These are phyloP conservation scores for Septoria petroselini DNA, from an alignment of 2,329 filamentous ascomycete genomes.

Conservation along the genomic window DNA sequence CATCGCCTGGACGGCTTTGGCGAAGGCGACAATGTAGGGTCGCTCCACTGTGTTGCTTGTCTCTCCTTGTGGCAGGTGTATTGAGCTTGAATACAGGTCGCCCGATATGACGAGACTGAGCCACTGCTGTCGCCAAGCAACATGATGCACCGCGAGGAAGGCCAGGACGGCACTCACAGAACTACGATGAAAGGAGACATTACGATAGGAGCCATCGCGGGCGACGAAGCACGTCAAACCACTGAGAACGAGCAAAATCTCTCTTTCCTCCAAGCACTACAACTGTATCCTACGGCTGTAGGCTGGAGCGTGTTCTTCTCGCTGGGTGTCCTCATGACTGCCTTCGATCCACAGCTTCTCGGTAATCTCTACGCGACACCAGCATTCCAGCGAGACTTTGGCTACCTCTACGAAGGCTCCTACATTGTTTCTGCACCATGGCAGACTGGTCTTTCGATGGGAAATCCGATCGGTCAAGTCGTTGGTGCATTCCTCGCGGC, in stretches of 20 bases:
- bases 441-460: constrained; percentile 47
- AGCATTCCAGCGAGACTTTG: constrained; percentile 57
- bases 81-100: background rate
- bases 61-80: background rate
- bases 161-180: background rate
- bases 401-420: constrained; percentile 47
- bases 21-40: constrained; percentile 3
- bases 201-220: constrained; percentile 30
- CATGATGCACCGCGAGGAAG: background rate
- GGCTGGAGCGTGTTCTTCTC: constrained; percentile 59
- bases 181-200: constrained; percentile 26
- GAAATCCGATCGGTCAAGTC: constrained; percentile 57
- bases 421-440: constrained; percentile 41
- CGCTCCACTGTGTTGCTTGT: background rate
- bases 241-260: constrained; percentile 2
- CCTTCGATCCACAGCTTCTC: constrained; percentile 63
- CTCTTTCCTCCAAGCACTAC: background rate
- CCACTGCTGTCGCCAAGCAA: background rate
- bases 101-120: background rate
- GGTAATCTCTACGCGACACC: constrained; percentile 61
- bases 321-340: constrained; percentile 57
- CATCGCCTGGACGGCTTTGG: background rate
- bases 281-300: constrained; percentile 15
- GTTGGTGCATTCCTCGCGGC: constrained; percentile 50
- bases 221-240: constrained; percentile 30